Base-by-base conservation (phyloP, 768 basidiomycete species). In the Boletus bicolor region DNA sequence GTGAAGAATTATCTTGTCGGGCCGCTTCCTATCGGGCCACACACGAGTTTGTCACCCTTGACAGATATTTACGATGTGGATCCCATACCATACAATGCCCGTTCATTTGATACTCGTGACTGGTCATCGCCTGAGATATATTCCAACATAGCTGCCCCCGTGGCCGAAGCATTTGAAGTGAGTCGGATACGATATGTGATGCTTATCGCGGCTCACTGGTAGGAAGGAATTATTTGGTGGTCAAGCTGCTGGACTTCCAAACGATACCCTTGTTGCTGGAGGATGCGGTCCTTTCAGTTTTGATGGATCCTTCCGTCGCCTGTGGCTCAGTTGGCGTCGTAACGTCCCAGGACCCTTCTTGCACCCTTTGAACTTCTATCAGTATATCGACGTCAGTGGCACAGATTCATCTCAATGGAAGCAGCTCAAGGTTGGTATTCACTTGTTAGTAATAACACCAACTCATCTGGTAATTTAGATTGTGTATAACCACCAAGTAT, bases 401-500 rank as follows among this genome's bases (percentile, higher is more conserved):
- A 81, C 77, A 1, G 82, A 85, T 58, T 59, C 77, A 0, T 63
- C 72, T 2, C 70, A 75, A 34, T 86, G 82, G 81, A 77, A 79
- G 51, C 61, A 79, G 21, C 67, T 83, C 43, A 81, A 81, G 72
- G 82, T 79, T n/a, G 0, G 62, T 43, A 37, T 48, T 12, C 49
- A 0, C 30, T 9, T 30, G 21, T 43, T 36, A 26, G 32, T 28
- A 11, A 17, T 19, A 39, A n/a, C 44, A 19, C 10, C 15, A 51
- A n/a, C 21, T 57, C 38, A 61, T 34, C 28, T 11, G 19, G 14
- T 17, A 7, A 17, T 36, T 17, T 54, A 82, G 77, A 66, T 84
- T 55, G 78, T 85, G 28, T 85, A 86, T 63, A 83, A 86, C 54
- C 75, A 80, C 53, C 82, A 85, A 63, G 62, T 82, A 28, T 87